Base-by-base conservation (phyloP, 1,284 basidiomycete species). In the Rhodotorula sp. region DNA sequence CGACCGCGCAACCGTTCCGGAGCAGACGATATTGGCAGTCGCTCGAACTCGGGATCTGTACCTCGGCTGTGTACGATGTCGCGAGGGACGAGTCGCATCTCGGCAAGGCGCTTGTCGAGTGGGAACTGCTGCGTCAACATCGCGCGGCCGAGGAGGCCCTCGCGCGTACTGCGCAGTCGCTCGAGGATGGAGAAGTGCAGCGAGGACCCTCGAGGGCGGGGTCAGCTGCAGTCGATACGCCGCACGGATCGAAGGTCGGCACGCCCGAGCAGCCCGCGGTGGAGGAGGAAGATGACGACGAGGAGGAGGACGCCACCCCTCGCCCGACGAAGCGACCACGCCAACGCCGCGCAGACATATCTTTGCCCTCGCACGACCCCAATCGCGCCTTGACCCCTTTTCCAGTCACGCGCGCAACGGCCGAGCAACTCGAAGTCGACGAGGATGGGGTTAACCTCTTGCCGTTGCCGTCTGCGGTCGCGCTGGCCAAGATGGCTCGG, bases 31-130 rank as follows among this genome's bases (percentile, higher is more conserved):
- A 67, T 55, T 65, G 67, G 71, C 55, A 62, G 8, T 5, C 24
- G 12, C 55, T 72, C 55, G 71, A 72, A 51, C 64, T 56, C 22
- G 71, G 71, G 24, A 45, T 62, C 22, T 67, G 64, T 37, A 20
- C 56, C 26, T 67, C 55, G 29, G 67, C 71, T 48, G 8, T 72
- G 49, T 55, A 62, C 37, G 71, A 72, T 42, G 64, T 55, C 4
- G 49, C 55, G 44, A 20, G n/a, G 17, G 55, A 42, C 17, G 12
- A 46, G 26, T 33, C 37, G 26, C 60, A 65, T 29, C 29, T 72
- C 33, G 71, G 58, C 3, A 42, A 48, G 48, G 59, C 63, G 46
- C 44, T 72, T 15, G 58, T 62, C n/a, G 54, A 62, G 62, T 72
- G 70, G 70, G 67, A 72, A 44, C 20, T 29, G 14, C 14, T 72